A percentile compares a stretch with the other conserved stretches of the same genome.
phyloP scores from a whole-genome alignment of 2,329 filamentous ascomycete genomes.

The Botrytis byssoidea region DNA sequence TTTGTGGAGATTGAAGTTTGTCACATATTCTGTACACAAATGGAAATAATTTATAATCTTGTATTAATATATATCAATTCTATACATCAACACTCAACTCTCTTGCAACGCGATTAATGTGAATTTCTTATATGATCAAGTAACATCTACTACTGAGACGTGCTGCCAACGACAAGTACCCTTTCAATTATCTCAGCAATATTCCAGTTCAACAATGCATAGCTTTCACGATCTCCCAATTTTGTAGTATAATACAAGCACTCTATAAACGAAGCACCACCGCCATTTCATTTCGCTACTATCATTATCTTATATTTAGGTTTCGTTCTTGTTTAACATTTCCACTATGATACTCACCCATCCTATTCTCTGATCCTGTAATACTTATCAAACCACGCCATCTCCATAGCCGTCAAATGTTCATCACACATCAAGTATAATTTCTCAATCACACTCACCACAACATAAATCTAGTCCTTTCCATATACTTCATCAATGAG shows the following conservation, averaged over 20 bases:
- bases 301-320: rapidly evolving
- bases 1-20: neutral
- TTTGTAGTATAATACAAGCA: no score
- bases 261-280: neutral
- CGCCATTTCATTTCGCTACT: rapidly evolving
- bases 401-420: no score
- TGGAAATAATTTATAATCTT: neutral
- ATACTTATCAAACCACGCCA: neutral
- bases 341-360: rapidly evolving
- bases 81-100: neutral
- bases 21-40: neutral
- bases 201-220: neutral
- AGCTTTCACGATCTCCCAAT: neutral
- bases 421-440: rapidly evolving
- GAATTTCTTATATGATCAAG: neutral
- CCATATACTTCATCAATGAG: neutral
- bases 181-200: neutral
- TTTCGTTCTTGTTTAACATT: neutral
- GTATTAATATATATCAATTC: neutral
- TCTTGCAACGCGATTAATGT: neutral
- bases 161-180: neutral
- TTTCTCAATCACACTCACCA: neutral
- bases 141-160: neutral
- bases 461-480: neutral
- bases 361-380: rapidly evolving